Evolutionary conservation across 2,329 filamentous ascomycete species (phyloP).

Genomic region (Elsinoe batatas): DNA sequence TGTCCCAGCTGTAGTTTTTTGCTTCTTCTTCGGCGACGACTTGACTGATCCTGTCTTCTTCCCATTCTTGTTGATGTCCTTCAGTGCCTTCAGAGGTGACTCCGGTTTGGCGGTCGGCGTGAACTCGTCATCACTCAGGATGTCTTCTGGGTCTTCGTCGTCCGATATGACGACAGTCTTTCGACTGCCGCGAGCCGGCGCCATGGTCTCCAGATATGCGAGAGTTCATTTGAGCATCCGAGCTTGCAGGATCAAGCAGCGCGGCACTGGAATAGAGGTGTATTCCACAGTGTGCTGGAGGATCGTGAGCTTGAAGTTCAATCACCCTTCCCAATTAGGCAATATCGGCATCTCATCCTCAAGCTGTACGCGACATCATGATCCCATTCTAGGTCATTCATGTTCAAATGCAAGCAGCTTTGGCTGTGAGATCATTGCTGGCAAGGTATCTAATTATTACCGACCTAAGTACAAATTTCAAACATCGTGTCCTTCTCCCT

Average conservation of each 20-base stretch:
- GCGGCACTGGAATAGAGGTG: neutral
- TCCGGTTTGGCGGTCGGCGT: slow-evolving; percentile 12
- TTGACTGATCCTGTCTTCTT: slow-evolving; percentile 16
- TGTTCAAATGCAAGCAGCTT: too few relatives aligned
- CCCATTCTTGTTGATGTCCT: neutral
- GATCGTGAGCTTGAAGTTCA: neutral
- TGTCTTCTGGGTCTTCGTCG: slow-evolving; percentile 18
- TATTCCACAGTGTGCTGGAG: neutral
- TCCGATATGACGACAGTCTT: slow-evolving; percentile 22
- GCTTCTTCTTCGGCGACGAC: slow-evolving; percentile 9
- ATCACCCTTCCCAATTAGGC: slow-evolving; percentile 10
- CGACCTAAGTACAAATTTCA: neutral
- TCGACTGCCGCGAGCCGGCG: slow-evolving; percentile 22
- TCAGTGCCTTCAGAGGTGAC: slow-evolving; percentile 16
- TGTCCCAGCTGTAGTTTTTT: neutral
- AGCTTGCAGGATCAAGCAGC: too few relatives aligned
- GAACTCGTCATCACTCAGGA: slow-evolving; percentile 7
- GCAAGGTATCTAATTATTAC: neutral
- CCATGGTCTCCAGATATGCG: slow-evolving; percentile 18
- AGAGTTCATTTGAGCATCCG: neutral
- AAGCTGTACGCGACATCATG: neutral
- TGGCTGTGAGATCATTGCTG: neutral
- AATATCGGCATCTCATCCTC: neutral
- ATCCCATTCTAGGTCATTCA: too few relatives aligned
- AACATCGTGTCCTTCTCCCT: neutral